Percentiles rank a stretch among this genome's conserved stretches.
phyloP scores from a whole-genome alignment of 345 rosid genomes.

The Rhodomyrtus tomentosa region DNA sequence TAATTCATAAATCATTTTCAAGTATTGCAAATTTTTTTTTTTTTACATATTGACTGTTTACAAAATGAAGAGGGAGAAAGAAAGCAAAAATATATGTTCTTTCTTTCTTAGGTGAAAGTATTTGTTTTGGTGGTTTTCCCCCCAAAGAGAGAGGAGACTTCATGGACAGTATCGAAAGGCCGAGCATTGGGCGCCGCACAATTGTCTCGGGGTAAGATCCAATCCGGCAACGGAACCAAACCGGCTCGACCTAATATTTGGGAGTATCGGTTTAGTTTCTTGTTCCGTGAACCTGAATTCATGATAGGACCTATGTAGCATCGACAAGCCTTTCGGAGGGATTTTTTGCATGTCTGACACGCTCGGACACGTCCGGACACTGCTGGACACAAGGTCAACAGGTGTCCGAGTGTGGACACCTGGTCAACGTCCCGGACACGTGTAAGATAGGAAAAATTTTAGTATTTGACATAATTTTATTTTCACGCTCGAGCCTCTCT shows the following conservation, averaged over 20 bases:
- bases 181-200: not conserved
- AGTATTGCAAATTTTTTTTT: not conserved
- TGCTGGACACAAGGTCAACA: too few relatives aligned
- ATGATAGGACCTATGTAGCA: too few relatives aligned
- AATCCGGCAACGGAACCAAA: too few relatives aligned
- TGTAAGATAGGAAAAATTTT: too few relatives aligned
- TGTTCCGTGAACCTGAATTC: not conserved
- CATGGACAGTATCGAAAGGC: not conserved
- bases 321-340: too few relatives aligned
- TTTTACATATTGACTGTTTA: not conserved
- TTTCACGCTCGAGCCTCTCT: too few relatives aligned
- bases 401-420: too few relatives aligned
- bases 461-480: too few relatives aligned
- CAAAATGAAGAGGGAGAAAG: not conserved
- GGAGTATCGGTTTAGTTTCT: not conserved
- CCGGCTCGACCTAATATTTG: not conserved
- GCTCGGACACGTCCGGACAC: too few relatives aligned
- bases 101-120: not conserved
- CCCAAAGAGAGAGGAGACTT: not conserved
- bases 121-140: not conserved
- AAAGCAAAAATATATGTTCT: not conserved
- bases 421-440: too few relatives aligned
- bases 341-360: too few relatives aligned
- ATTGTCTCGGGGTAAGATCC: not conserved
- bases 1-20: not conserved